Percentiles rank a stretch among this genome's conserved stretches.
Conservation (phyloP, 1,139 yeast species). For the Diutina pseudorugosa region DNA sequence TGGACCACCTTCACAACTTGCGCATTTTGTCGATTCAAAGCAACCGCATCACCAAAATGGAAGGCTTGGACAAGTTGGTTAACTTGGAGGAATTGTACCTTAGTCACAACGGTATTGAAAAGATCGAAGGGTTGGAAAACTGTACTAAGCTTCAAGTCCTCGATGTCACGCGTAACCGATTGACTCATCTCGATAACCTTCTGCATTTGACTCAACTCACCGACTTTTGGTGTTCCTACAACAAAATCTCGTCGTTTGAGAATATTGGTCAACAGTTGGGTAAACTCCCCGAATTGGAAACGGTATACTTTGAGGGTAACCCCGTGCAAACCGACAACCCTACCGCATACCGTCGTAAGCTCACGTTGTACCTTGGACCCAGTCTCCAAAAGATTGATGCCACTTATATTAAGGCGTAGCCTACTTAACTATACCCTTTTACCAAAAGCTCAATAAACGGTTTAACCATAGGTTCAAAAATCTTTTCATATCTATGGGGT, state of each 20-base stretch:
- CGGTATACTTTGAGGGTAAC: slow-evolving; percentile 93
- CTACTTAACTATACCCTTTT: background rate
- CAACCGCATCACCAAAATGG: slow-evolving; percentile 66
- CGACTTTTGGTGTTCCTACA: slow-evolving; percentile 90
- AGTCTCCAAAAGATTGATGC: slow-evolving; percentile 87
- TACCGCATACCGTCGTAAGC: slow-evolving; percentile 76
- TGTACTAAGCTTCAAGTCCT: slow-evolving; percentile 57
- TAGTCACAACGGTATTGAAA: slow-evolving; percentile 71
- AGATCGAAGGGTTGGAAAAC: slow-evolving; percentile 69
- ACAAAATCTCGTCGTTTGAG: slow-evolving; percentile 53
- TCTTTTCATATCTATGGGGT: no score
- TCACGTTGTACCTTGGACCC: slow-evolving; percentile 60
- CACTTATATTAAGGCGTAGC: slow-evolving; percentile 45
- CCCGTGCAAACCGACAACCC: slow-evolving; percentile 68
- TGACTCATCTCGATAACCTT: slow-evolving; percentile 51
- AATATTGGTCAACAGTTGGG: slow-evolving; percentile 59
- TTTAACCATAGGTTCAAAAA: no score
- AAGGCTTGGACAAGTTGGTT: slow-evolving; percentile 63
- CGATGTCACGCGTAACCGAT: slow-evolving; percentile 70
- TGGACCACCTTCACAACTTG: slow-evolving; percentile 49
- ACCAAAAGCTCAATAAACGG: background rate
- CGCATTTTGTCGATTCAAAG: slow-evolving; percentile 81
- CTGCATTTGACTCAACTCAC: slow-evolving; percentile 58
- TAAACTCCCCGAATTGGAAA: slow-evolving; percentile 53
- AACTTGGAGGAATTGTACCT: slow-evolving; percentile 78